phyloP scores from a whole-genome alignment of 139 green algal species.

The Chlamydomonas schloesseri region DNA sequence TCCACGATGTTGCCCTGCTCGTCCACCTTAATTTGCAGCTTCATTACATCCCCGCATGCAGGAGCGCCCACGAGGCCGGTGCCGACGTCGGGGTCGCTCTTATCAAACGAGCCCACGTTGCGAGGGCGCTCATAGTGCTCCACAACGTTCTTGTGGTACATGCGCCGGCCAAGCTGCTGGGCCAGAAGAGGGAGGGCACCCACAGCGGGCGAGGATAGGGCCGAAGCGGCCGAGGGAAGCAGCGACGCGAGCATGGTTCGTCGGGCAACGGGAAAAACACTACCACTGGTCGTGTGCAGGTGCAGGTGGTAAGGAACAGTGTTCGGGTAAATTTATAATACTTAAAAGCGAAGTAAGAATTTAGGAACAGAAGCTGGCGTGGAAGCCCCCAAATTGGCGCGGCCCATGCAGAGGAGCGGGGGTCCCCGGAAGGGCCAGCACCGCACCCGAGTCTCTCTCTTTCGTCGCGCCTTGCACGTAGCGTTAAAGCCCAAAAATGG shows the following conservation, averaged over 20 bases:
- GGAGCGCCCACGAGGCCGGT: conserved; percentile 91
- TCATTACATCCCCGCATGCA: conserved; percentile 99
- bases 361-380: too few relatives aligned
- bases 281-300: not conserved
- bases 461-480: conserved; percentile 41
- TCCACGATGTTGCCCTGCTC: conserved; percentile 96
- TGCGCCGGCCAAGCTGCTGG: conserved; percentile 14
- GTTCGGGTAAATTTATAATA: too few relatives aligned
- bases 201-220: not conserved
- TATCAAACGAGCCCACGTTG: conserved; percentile 98
- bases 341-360: too few relatives aligned
- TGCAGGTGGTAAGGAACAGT: not conserved
- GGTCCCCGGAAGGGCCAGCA: too few relatives aligned
- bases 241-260: conserved; percentile 4
- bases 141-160: conserved; percentile 94
- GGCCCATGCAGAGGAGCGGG: not conserved
- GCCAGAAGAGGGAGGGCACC: not conserved
- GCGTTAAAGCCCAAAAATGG: conserved; percentile 70
- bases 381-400: not conserved
- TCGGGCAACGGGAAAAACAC: not conserved
- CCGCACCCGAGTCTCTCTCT: not conserved
- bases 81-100: conserved; percentile 91
- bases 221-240: not conserved
- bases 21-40: conserved; percentile 97
- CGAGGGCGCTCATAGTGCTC: conserved; percentile 98